A percentile compares a stretch with the other conserved stretches of the same genome.
phyloP scores from a whole-genome alignment of 768 basidiomycete genomes.

The Leucosporidium scottii region DNA sequence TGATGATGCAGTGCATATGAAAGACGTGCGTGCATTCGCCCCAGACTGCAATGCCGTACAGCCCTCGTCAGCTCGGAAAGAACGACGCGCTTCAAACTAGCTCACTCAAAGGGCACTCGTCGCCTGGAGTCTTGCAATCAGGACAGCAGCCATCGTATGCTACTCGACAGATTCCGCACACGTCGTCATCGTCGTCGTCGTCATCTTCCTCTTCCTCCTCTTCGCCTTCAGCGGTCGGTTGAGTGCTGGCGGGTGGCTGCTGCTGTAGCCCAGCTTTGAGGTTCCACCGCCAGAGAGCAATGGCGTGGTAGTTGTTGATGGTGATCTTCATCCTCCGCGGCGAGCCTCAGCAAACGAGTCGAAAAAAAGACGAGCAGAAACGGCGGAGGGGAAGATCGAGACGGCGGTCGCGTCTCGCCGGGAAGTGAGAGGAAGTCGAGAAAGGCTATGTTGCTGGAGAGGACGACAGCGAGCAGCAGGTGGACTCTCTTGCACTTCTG shows the following conservation, averaged over 20 bases:
- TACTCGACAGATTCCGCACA: conserved; percentile 83
- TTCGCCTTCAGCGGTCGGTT: background rate
- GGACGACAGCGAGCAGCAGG: too few species aligned
- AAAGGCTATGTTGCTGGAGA: too few species aligned
- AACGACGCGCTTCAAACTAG: conserved; percentile 21
- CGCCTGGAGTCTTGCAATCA: conserved; percentile 90
- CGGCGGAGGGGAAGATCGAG: too few species aligned
- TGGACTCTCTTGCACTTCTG: too few species aligned
- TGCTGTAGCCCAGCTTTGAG: conserved; percentile 39
- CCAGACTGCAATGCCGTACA: conserved; percentile 59
- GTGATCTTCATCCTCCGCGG: conserved; percentile 60
- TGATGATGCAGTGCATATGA: conserved; percentile 95
- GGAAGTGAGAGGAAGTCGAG: too few species aligned
- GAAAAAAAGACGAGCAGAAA: too few species aligned
- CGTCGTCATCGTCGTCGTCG: conserved; percentile 65
- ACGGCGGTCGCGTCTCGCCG: too few species aligned
- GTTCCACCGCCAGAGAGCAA: conserved; percentile 86
- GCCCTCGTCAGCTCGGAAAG: background rate
- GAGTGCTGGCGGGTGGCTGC: background rate
- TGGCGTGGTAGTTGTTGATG: conserved; percentile 77
- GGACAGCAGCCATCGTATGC: conserved; percentile 94
- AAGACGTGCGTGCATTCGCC: conserved; percentile 96
- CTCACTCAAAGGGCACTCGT: conserved; percentile 85
- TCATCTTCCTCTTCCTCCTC: conserved; percentile 62
- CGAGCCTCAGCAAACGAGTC: too few species aligned